phyloP scores from a whole-genome alignment of 495 filamentous ascomycete species.

The Aspergillus bridgeri region DNA sequence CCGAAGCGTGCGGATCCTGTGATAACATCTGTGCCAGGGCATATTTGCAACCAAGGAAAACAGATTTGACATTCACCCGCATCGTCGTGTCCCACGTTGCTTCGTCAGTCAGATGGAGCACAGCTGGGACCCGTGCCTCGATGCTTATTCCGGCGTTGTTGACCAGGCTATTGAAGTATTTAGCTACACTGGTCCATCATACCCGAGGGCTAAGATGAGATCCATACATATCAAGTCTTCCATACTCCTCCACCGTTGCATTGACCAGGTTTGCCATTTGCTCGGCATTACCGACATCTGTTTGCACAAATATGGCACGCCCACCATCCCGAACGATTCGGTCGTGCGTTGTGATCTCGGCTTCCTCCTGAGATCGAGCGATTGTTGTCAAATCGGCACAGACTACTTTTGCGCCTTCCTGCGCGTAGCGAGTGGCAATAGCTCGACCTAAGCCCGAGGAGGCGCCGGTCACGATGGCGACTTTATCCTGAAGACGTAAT shows the following conservation, averaged over 20 bases:
- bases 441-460: constrained; percentile 48
- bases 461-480: constrained; percentile 48
- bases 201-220: no score
- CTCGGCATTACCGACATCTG: constrained; percentile 39
- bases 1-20: constrained; percentile 40
- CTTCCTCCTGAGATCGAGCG: constrained; percentile 28
- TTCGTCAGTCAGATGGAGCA: constrained; percentile 40
- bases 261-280: constrained; percentile 39
- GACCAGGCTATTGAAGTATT: constrained; percentile 35
- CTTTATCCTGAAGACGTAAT: constrained; percentile 30
- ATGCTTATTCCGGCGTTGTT: constrained; percentile 52
- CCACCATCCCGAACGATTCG: constrained; percentile 37
- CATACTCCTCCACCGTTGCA: constrained; percentile 34
- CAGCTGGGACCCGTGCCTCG: constrained; percentile 18
- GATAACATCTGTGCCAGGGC: constrained; percentile 49
- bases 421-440: constrained; percentile 41
- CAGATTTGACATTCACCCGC: constrained; percentile 41
- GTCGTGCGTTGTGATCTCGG: constrained; percentile 36
- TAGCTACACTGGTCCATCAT: not conserved
- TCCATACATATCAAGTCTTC: constrained; percentile 49
- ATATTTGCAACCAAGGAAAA: constrained; percentile 52
- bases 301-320: constrained; percentile 42
- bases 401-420: constrained; percentile 45
- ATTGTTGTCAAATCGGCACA: constrained; percentile 45
- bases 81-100: constrained; percentile 43